phyloP scores from a whole-genome alignment of 2,329 filamentous ascomycete genomes.

The Aspergillus fumigatiaffinis region DNA sequence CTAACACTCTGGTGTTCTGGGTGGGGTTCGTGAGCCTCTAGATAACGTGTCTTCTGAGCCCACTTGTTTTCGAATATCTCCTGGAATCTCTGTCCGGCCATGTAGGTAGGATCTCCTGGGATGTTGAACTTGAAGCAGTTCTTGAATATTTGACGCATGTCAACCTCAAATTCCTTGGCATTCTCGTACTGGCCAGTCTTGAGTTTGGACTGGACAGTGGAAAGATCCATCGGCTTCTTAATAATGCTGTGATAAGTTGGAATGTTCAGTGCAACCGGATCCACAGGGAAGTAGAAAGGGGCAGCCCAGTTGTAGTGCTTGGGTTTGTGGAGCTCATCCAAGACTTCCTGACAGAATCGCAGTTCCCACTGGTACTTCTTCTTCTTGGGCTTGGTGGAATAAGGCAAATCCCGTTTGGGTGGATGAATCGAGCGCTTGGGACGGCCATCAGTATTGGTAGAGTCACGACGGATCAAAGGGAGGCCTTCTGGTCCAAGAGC shows the following conservation, averaged over 20 bases:
- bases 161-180: slow-evolving; percentile 79
- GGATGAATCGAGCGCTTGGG: slow-evolving; percentile 93
- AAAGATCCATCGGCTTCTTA: slow-evolving; percentile 94
- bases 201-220: slow-evolving; percentile 75
- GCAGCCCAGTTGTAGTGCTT: slow-evolving; percentile 66
- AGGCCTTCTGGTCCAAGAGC: slow-evolving; percentile 73
- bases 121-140: slow-evolving; percentile 94
- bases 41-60: slow-evolving; percentile 74
- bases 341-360: slow-evolving; percentile 79
- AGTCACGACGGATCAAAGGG: slow-evolving; percentile 81
- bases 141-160: slow-evolving; percentile 75
- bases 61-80: slow-evolving; percentile 72
- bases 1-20: slow-evolving; percentile 63
- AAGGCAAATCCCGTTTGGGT: slow-evolving; percentile 89
- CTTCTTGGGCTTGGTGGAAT: slow-evolving; percentile 80
- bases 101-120: slow-evolving; percentile 68
- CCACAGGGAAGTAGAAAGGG: slow-evolving; percentile 79
- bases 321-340: slow-evolving; percentile 71
- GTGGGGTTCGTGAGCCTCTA: slow-evolving; percentile 67
- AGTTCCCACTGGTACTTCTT: slow-evolving; percentile 87
- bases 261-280: slow-evolving; percentile 90
- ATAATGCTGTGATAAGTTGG: slow-evolving; percentile 90
- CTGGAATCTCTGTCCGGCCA: slow-evolving; percentile 68
- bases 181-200: slow-evolving; percentile 73
- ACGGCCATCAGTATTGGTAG: slow-evolving; percentile 70